Evolutionary conservation across 371 early-diverging fungal genomes (phyloP).

Genomic region (Mucor mucedo): DNA sequence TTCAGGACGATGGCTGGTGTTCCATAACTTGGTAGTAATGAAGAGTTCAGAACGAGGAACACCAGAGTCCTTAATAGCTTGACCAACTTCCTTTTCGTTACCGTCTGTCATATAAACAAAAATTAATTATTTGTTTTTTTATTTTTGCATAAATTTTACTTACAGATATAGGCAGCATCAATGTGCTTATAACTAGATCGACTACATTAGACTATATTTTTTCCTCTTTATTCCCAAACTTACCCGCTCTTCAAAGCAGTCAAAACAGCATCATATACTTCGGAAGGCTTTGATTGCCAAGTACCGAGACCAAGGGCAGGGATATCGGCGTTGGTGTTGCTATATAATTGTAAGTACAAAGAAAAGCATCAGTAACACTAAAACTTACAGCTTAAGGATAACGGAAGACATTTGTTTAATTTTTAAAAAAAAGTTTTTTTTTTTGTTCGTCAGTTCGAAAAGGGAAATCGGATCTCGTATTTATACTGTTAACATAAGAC

Average conservation of each 20-base stretch:
- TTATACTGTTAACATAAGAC: no score
- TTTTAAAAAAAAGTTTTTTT: background rate
- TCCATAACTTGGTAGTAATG: slow-evolving; percentile 86
- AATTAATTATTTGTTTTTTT: background rate
- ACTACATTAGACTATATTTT: background rate
- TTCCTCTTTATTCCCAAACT: slow-evolving; percentile 7
- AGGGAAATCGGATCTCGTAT: no score
- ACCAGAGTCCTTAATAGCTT: slow-evolving; percentile 62
- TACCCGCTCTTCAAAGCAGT: slow-evolving; percentile 46
- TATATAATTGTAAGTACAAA: background rate
- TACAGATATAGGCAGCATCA: slow-evolving; percentile 41
- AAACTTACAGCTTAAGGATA: slow-evolving; percentile 25
- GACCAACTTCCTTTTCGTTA: slow-evolving; percentile 81
- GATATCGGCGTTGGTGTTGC: slow-evolving; percentile 39
- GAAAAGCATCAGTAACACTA: background rate
- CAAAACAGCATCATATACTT: slow-evolving; percentile 48
- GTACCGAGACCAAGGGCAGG: slow-evolving; percentile 49
- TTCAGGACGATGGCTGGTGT: slow-evolving; percentile 56
- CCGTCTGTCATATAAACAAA: slow-evolving; percentile 29
- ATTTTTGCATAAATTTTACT: slow-evolving; percentile 4
- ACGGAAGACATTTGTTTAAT: background rate
- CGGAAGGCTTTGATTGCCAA: slow-evolving; percentile 51
- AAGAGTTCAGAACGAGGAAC: slow-evolving; percentile 78
- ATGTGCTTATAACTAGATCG: slow-evolving; percentile 31
- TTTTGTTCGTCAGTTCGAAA: no score